These are phyloP conservation scores for Basipetospora sp. DNA, from an alignment of 2,329 filamentous ascomycete genomes.

Conservation along the genomic window DNA sequence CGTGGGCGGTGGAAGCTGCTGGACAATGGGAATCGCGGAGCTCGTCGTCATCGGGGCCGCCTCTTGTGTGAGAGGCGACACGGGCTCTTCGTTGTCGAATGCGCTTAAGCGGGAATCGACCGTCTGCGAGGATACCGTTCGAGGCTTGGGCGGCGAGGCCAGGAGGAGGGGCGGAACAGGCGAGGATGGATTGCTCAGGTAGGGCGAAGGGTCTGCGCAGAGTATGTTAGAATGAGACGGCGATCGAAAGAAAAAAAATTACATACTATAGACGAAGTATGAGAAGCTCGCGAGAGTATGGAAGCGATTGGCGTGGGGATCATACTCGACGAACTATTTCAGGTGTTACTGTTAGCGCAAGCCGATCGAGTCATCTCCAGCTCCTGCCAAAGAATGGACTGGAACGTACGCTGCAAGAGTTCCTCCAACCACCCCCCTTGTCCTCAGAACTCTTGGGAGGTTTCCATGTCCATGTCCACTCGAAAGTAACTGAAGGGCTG, in stretches of 20 bases:
- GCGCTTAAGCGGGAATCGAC: constrained; percentile 69
- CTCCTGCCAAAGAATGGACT: too few relatives aligned
- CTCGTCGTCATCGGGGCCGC: constrained; percentile 8
- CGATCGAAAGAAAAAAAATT: constrained; percentile 17
- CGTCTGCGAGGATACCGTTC: constrained; percentile 76
- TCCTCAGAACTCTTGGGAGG: constrained; percentile 73
- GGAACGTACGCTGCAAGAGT: constrained; percentile 65
- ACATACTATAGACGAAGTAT: constrained; percentile 74
- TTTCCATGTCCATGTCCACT: constrained; percentile 96
- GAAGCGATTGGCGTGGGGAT: constrained; percentile 77
- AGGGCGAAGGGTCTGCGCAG: constrained; percentile 26
- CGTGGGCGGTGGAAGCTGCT: constrained; percentile 5
- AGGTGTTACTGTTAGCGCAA: too few relatives aligned
- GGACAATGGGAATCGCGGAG: constrained; percentile 7
- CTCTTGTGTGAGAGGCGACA: constrained; percentile 30
- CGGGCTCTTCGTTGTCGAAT: constrained; percentile 48
- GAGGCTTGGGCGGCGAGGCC: constrained; percentile 57
- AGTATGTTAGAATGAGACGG: constrained; percentile 1
- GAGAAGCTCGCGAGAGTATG: constrained; percentile 84
- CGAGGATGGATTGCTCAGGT: constrained; percentile 44
- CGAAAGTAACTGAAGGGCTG: constrained; percentile 71
- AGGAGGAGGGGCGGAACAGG: constrained; percentile 62
- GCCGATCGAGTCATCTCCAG: too few relatives aligned
- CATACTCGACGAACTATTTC: constrained; percentile 80
- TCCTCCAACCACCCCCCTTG: constrained; percentile 82